These are phyloP conservation scores for Xylaria sp. DNA, from an alignment of 2,329 filamentous ascomycete genomes.

Conservation along the genomic window DNA sequence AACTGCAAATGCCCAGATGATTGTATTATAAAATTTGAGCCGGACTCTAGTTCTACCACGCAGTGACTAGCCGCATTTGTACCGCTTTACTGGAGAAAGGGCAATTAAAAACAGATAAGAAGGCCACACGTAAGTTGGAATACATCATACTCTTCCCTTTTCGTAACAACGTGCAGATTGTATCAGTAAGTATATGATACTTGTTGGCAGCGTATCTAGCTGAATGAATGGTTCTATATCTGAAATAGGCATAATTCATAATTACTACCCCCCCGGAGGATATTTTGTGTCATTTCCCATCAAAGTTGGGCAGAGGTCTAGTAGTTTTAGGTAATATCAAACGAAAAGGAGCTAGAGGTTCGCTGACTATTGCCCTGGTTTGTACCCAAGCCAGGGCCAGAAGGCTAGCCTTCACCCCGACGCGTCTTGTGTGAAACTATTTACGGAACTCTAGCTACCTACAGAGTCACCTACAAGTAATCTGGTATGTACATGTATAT, in stretches of 20 bases:
- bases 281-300: background rate
- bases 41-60: background rate
- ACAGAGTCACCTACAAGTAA: background rate
- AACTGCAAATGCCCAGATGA: background rate
- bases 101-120: background rate
- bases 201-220: background rate
- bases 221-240: background rate
- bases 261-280: background rate
- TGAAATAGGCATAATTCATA: background rate
- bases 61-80: background rate
- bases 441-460: conserved; percentile 12
- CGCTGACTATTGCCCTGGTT: conserved; percentile 38
- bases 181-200: background rate
- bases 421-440: conserved; percentile 19
- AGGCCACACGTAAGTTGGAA: background rate
- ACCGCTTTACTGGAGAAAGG: background rate
- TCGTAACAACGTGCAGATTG: background rate
- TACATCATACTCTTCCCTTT: background rate
- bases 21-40: background rate
- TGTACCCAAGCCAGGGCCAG: conserved; percentile 13
- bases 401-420: background rate
- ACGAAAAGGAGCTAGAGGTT: conserved; percentile 12
- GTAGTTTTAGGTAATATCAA: conserved; percentile 13
- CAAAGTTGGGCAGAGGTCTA: background rate
- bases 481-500: conserved; percentile 11